phyloP scores from a whole-genome alignment of 768 basidiomycete genomes.

The Psilocybe sp. region DNA sequence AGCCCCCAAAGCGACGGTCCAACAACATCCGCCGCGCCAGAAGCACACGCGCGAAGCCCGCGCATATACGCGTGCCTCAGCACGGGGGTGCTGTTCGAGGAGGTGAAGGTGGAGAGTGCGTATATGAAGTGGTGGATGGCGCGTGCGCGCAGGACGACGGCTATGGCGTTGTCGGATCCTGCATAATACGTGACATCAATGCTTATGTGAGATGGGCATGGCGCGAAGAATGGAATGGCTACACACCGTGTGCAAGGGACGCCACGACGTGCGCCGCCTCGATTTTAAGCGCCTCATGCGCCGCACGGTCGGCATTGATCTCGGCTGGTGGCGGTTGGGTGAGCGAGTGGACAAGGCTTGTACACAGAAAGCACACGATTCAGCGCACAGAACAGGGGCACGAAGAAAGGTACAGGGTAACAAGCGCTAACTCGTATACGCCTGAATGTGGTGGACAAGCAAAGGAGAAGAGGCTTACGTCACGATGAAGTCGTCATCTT shows the following conservation, averaged over 20 bases:
- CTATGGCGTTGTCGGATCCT: conserved; percentile 64
- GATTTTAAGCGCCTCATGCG: conserved; percentile 51
- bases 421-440: conserved; percentile 6
- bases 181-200: too few species aligned
- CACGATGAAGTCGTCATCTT: conserved; percentile 54
- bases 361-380: too few species aligned
- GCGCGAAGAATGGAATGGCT: too few species aligned
- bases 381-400: background rate
- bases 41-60: conserved; percentile 56
- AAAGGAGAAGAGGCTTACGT: conserved; percentile 37
- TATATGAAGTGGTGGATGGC: conserved; percentile 61
- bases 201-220: background rate
- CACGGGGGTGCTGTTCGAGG: conserved; percentile 29
- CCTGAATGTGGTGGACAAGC: conserved; percentile 1
- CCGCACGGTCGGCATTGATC: conserved; percentile 25
- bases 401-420: conserved; percentile 19
- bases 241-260: conserved; percentile 65
- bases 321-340: background rate
- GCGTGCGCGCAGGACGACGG: conserved; percentile 52
- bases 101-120: conserved; percentile 50
- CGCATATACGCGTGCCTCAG: conserved; percentile 60
- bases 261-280: conserved; percentile 77
- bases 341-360: background rate
- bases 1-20: conserved; percentile 73
- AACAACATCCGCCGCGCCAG: conserved; percentile 61